phyloP scores from a whole-genome alignment of 345 rosid genomes.

The Arabis hirsuta region DNA sequence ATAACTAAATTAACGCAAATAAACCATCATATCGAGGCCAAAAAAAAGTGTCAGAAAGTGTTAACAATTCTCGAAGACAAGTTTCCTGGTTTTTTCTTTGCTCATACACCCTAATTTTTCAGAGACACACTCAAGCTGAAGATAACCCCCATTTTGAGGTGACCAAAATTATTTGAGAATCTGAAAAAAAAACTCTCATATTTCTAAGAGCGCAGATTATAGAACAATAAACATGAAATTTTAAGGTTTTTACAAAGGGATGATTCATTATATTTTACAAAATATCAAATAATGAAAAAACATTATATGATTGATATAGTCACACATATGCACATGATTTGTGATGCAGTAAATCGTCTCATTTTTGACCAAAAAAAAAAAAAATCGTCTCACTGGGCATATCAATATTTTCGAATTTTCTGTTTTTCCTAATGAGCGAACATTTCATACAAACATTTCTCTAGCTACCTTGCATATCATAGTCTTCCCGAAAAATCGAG shows the following conservation, averaged over 20 bases:
- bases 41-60: background rate
- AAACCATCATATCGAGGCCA: background rate
- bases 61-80: background rate
- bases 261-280: background rate
- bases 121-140: background rate
- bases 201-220: background rate
- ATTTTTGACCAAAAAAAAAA: background rate
- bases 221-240: background rate
- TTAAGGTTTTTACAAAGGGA: background rate
- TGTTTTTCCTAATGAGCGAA: background rate
- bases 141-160: background rate
- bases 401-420: background rate
- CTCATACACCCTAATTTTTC: background rate
- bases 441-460: slow-evolving; percentile 3
- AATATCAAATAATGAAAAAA: slow-evolving; percentile 3
- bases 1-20: background rate
- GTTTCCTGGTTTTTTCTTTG: slow-evolving; percentile 4
- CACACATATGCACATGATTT: background rate
- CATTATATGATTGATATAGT: too few relatives aligned
- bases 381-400: background rate
- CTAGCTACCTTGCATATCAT: slow-evolving; percentile 21
- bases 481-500: slow-evolving; percentile 10
- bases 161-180: background rate
- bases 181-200: too few relatives aligned
- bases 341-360: background rate